Evolutionary conservation across 345 rosid species (phyloP).

Genomic region (Mangifera indica): DNA sequence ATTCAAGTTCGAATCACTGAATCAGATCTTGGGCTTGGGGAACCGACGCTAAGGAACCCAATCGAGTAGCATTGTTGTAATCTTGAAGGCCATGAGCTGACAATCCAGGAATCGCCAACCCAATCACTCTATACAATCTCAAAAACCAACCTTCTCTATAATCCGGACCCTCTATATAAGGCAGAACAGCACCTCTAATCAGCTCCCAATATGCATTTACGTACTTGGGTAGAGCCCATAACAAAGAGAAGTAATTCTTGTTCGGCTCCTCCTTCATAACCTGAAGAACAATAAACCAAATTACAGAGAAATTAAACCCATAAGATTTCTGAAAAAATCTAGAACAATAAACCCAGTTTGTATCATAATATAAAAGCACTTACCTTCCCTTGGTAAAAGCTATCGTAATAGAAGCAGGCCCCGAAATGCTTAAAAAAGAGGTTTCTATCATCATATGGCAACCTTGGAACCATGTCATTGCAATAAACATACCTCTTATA

Average conservation of each 20-base stretch:
- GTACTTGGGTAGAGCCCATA: slow-evolving; percentile 46
- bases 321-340: too few species aligned
- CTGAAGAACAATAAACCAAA: slow-evolving; percentile 26
- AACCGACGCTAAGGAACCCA: slow-evolving; percentile 50
- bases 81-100: slow-evolving; percentile 62
- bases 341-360: too few species aligned
- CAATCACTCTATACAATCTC: slow-evolving; percentile 41
- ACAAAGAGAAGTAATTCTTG: slow-evolving; percentile 55
- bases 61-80: slow-evolving; percentile 48
- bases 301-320: too few species aligned
- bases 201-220: slow-evolving; percentile 64
- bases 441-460: slow-evolving; percentile 51
- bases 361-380: slow-evolving; percentile 7
- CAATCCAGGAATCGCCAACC: slow-evolving; percentile 52
- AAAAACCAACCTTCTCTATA: slow-evolving; percentile 57
- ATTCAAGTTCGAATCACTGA: too few species aligned
- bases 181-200: slow-evolving; percentile 48
- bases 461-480: slow-evolving; percentile 55
- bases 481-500: slow-evolving; percentile 47
- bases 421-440: slow-evolving; percentile 50
- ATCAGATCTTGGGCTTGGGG: neutral
- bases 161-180: slow-evolving; percentile 37
- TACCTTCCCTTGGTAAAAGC: slow-evolving; percentile 50
- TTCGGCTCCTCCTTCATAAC: slow-evolving; percentile 58
- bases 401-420: slow-evolving; percentile 34